These are phyloP conservation scores for Chytriomyces confervae DNA, from an alignment of 192 early-diverging fungal genomes.

Conservation along the genomic window DNA sequence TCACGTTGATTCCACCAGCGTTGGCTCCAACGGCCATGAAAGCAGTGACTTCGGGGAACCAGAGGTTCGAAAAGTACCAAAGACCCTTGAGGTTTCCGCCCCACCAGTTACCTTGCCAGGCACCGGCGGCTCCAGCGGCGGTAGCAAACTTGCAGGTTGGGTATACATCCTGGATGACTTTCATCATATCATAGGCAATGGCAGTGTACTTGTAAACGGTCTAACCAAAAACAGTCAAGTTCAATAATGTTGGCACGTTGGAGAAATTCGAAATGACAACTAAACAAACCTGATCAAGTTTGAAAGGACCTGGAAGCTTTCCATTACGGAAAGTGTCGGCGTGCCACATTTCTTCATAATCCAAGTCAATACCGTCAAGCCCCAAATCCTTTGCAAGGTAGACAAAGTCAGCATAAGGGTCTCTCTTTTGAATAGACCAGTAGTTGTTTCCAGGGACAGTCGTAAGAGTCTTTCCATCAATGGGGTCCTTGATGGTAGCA, in stretches of 20 bases:
- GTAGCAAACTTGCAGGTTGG: conserved; percentile 23
- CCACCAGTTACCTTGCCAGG: conserved; percentile 29
- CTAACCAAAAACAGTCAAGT: too few species aligned
- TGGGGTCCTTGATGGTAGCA: conserved; percentile 25
- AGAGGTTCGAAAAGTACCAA: conserved; percentile 21
- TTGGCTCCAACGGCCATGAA: conserved; percentile 26
- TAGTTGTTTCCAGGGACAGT: conserved; percentile 2
- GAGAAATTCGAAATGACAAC: too few species aligned
- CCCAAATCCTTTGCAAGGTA: conserved; percentile 20
- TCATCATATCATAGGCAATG: conserved; percentile 4
- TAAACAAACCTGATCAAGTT: not conserved
- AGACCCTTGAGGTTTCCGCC: conserved; percentile 33
- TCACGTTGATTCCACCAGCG: conserved; percentile 33
- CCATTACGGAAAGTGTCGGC: conserved; percentile 28
- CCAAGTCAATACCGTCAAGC: conserved; percentile 14
- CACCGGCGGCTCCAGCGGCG: conserved; percentile 28
- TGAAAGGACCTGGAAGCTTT: conserved; percentile 2
- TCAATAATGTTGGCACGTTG: too few species aligned
- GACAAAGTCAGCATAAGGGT: conserved; percentile 20
- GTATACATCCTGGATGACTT: conserved; percentile 10
- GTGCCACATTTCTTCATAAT: conserved; percentile 31
- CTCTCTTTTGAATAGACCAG: not conserved
- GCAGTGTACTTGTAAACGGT: conserved; percentile 20
- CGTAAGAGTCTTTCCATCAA: not conserved
- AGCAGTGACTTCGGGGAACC: conserved; percentile 20